phyloP scores from a whole-genome alignment of 352 stramenopile species.

The Globisporangium uncinulatum region DNA sequence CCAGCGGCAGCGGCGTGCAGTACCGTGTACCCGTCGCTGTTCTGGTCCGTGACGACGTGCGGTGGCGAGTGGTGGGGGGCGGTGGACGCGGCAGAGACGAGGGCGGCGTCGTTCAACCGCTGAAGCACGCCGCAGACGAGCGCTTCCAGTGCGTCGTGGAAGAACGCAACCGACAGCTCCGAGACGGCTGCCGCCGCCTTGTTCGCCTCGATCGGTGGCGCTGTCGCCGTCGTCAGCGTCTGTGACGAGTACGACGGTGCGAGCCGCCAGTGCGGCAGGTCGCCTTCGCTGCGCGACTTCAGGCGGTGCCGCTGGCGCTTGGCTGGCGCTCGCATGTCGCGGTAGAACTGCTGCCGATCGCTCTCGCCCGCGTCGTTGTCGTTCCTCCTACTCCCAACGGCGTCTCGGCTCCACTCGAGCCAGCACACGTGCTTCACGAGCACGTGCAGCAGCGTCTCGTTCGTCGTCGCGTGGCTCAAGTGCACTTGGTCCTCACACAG shows the following conservation, averaged over 20 bases:
- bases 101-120: background rate
- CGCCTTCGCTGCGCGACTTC: constrained; percentile 47
- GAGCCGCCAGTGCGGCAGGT: constrained; percentile 24
- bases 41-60: constrained; percentile 32
- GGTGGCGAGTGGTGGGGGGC: constrained; percentile 26
- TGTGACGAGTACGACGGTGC: background rate
- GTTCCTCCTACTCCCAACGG: background rate
- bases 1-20: constrained; percentile 42
- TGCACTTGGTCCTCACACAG: constrained; percentile 17
- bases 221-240: constrained; percentile 3
- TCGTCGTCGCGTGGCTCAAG: constrained; percentile 15
- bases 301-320: constrained; percentile 23
- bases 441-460: constrained; percentile 37
- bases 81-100: constrained; percentile 1
- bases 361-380: background rate
- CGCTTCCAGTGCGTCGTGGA: constrained; percentile 6
- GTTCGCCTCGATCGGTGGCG: constrained; percentile 3
- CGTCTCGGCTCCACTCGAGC: constrained; percentile 18
- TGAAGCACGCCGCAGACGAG: constrained; percentile 9
- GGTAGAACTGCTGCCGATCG: background rate
- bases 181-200: background rate
- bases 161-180: constrained; percentile 6
- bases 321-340: constrained; percentile 3
- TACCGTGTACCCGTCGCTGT: constrained; percentile 21
- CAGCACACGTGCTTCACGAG: constrained; percentile 37